These are phyloP conservation scores for Aureobasidium sp. DNA, from an alignment of 2,329 filamentous ascomycete species.

Conservation along the genomic window DNA sequence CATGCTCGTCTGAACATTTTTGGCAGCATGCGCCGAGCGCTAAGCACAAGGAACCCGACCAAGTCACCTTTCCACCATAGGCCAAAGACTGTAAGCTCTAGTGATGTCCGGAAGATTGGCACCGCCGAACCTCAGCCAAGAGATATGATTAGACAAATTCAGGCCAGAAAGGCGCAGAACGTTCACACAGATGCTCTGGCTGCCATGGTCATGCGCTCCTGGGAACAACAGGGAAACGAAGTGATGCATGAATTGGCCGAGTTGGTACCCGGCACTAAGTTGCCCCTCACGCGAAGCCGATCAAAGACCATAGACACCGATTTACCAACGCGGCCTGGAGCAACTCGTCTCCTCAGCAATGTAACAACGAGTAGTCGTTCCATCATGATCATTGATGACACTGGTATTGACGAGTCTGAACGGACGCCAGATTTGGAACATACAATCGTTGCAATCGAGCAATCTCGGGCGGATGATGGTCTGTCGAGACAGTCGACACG, in stretches of 20 bases:
- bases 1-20: conserved; percentile 13
- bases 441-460: not conserved
- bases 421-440: conserved; percentile 9
- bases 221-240: conserved; percentile 9
- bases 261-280: not conserved
- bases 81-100: conserved; percentile 22
- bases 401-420: conserved; percentile 39
- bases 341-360: conserved; percentile 37
- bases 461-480: not conserved
- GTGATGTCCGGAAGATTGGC: conserved; percentile 24
- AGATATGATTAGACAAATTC: conserved; percentile 20
- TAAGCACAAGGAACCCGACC: conserved; percentile 49
- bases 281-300: not conserved
- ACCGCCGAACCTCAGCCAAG: conserved; percentile 19
- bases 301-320: conserved; percentile 11
- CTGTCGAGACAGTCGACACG: not conserved
- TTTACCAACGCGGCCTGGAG: not conserved
- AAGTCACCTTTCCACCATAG: conserved; percentile 18
- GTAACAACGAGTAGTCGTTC: conserved; percentile 81
- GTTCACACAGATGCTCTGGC: conserved; percentile 16
- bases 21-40: conserved; percentile 53
- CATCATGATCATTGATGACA: conserved; percentile 76
- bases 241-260: not conserved
- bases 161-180: conserved; percentile 1
- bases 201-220: conserved; percentile 16